These are phyloP conservation scores for Falciphora oryzae DNA, from an alignment of 2,329 filamentous ascomycete species.

Conservation along the genomic window DNA sequence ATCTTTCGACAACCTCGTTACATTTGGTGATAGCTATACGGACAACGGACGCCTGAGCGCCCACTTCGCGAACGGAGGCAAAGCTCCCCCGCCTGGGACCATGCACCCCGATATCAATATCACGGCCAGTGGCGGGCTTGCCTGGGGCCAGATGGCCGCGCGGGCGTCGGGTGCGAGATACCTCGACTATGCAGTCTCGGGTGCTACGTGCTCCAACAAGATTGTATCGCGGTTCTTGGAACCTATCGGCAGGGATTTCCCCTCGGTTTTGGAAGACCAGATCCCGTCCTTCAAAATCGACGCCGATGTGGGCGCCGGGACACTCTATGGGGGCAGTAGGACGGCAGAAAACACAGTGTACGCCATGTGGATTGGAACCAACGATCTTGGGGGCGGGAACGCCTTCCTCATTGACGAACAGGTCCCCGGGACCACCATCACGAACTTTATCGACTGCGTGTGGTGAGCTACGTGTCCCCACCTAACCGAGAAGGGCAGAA, in stretches of 20 bases:
- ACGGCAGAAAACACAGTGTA: conserved; percentile 61
- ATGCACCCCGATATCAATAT: conserved; percentile 38
- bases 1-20: conserved; percentile 55
- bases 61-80: conserved; percentile 51
- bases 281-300: conserved; percentile 52
- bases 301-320: conserved; percentile 25
- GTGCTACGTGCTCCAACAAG: conserved; percentile 66
- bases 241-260: conserved; percentile 49
- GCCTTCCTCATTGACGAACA: conserved; percentile 64
- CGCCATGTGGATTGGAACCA: conserved; percentile 75
- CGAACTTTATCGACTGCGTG: conserved; percentile 62
- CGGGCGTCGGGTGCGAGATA: conserved; percentile 50
- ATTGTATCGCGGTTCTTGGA: conserved; percentile 52
- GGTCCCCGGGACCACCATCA: conserved; percentile 50
- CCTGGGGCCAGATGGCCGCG: conserved; percentile 64
- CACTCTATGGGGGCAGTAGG: conserved; percentile 35
- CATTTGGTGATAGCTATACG: conserved; percentile 73
- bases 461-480: conserved; percentile 41
- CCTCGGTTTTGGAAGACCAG: conserved; percentile 57
- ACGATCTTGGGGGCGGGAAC: conserved; percentile 59
- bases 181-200: conserved; percentile 66
- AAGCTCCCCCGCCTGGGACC: conserved; percentile 55
- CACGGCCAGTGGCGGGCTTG: conserved; percentile 59
- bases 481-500: background rate
- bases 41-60: conserved; percentile 64